Base-by-base conservation (phyloP, 805 yeast genomes). In the Alloascoidea africana region DNA sequence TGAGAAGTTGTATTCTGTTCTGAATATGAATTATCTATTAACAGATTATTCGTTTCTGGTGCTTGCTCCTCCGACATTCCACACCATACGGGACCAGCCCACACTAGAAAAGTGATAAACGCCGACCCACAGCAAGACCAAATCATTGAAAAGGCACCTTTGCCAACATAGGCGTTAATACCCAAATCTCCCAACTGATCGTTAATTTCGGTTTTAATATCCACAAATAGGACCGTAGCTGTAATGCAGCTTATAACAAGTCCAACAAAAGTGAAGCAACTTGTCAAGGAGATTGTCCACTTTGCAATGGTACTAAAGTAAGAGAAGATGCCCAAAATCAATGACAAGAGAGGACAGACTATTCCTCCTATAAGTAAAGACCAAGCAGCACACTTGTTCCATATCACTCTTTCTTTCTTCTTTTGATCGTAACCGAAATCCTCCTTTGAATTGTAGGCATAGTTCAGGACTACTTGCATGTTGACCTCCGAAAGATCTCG, bases 31-130 rank as follows among this genome's bases (percentile, higher is more conserved):
- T 8, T 23, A 23, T 23, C 30, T 23, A 8, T n/a, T 23, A 23
- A 23, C n/a, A 23, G n/a, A 8, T 8, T 23, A 8, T 23, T 23
- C 8, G 13, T n/a, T 23, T 23, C 30, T 23, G 30, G 30, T 23
- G 8, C 13, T 8, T 23, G 13, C 8, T 23, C 30, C n/a, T 23
- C 30, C n/a, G 30, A 8, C 30, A 23, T 23, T 23, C 8, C 30
- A 23, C 30, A 23, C 30, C 30, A 23, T 8, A 23, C 30, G n/a
- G 30, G 30, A 23, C 30, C 30, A 23, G 30, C 30, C 30, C 30
- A 23, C n/a, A n/a, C 30, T 23, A 23, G n/a, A 23, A 23, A 23
- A 8, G 30, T 8, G 8, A 23, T n/a, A 23, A 23, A 23, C 8
- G 13, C n/a, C n/a, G n/a, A 23, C 8, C 30, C 30, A 23, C 30